Evolutionary conservation across 352 stramenopile species (phyloP).

Genomic region (Phytophthora constricta): DNA sequence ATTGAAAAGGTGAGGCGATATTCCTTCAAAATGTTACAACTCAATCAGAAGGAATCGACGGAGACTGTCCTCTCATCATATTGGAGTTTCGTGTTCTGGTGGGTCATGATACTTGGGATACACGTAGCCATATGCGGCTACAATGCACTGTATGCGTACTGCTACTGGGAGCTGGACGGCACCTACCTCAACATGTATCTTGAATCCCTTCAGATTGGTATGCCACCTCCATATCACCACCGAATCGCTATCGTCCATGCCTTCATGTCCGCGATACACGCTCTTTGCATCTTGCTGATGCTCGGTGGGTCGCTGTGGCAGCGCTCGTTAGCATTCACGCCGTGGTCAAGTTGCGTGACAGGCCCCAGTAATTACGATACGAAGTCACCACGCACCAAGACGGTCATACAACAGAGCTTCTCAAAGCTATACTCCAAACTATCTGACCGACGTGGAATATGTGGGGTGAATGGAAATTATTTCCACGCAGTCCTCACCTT

Average conservation of each 20-base stretch:
- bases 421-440: not conserved
- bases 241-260: conserved; percentile 18
- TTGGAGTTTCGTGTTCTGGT: not conserved
- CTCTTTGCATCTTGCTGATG: conserved; percentile 9
- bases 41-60: no score
- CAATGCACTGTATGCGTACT: not conserved
- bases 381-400: not conserved
- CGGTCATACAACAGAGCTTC: not conserved
- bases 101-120: not conserved
- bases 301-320: not conserved
- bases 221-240: conserved; percentile 7
- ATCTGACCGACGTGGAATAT: not conserved
- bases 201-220: conserved; percentile 6
- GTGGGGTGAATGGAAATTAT: not conserved
- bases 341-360: not conserved
- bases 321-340: not conserved
- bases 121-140: not conserved
- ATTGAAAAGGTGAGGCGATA: no score
- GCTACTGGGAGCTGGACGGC: conserved; percentile 6
- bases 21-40: no score
- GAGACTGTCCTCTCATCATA: no score
- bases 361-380: not conserved
- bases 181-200: conserved; percentile 2
- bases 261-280: conserved; percentile 20
- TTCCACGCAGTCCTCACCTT: not conserved